Evolutionary conservation across 345 rosid genomes (phyloP).

Genomic region (Turritis glabra): DNA sequence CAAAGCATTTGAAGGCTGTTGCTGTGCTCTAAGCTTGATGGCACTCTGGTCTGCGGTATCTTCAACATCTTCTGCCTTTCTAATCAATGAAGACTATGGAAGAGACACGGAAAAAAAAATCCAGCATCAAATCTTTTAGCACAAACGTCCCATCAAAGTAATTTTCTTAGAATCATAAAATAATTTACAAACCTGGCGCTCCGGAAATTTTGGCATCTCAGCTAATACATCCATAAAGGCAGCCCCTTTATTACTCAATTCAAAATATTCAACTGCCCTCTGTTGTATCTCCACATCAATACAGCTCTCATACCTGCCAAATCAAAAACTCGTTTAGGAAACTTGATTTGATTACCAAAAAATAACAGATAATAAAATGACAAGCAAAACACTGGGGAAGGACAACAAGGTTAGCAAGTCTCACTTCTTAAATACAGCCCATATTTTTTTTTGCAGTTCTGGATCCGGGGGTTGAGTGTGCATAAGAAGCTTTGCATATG

Average conservation of each 20-base stretch:
- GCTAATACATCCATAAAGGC: conserved; percentile 88
- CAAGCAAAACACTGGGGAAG: neutral
- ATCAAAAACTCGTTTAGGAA: conserved; percentile 24
- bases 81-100: conserved; percentile 80
- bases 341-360: conserved; percentile 1
- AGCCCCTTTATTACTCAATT: conserved; percentile 86
- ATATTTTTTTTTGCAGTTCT: conserved; percentile 82
- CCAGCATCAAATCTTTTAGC: conserved; percentile 3
- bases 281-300: conserved; percentile 99
- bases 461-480: conserved; percentile 84
- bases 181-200: conserved; percentile 75
- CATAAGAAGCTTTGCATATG: conserved; percentile 98
- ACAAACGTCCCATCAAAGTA: conserved; percentile 24
- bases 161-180: conserved; percentile 10
- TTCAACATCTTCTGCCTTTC: conserved; percentile 84
- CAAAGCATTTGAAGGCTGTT: conserved; percentile 88
- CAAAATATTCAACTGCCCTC: conserved; percentile 92
- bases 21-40: conserved; percentile 89
- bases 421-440: conserved; percentile 91
- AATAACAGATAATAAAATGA: conserved; percentile 7
- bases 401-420: conserved; percentile 33
- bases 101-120: neutral
- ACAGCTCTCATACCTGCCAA: conserved; percentile 89
- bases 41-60: conserved; percentile 99
- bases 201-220: conserved; percentile 99